Evolutionary conservation across 768 basidiomycete species (phyloP).

Genomic region (Mycena alexandri): DNA sequence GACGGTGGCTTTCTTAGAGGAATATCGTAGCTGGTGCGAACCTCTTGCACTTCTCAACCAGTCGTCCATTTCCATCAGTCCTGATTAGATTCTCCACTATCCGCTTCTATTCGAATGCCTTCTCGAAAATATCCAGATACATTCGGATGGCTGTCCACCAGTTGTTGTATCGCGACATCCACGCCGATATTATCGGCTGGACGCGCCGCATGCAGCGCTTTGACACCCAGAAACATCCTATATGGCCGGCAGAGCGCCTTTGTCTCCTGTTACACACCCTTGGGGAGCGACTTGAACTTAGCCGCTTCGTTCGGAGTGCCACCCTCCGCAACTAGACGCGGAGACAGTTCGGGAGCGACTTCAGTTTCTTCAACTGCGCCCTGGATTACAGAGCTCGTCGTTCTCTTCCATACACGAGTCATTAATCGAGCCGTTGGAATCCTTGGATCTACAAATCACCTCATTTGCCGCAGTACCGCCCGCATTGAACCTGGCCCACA

Average conservation of each 20-base stretch:
- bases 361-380: constrained; percentile 14
- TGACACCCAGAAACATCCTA: constrained; percentile 41
- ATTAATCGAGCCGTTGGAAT: constrained; percentile 16
- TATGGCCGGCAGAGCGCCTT: constrained; percentile 44
- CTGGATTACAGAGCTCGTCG: constrained; percentile 25
- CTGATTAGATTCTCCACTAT: constrained; percentile 37
- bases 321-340: background rate
- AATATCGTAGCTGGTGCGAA: constrained; percentile 24
- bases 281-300: constrained; percentile 41
- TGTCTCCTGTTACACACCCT: constrained; percentile 44
- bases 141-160: constrained; percentile 42
- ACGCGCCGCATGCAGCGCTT: constrained; percentile 30
- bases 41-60: constrained; percentile 30
- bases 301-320: constrained; percentile 29
- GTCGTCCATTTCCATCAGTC: constrained; percentile 7
- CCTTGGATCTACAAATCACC: constrained; percentile 18
- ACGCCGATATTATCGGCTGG: constrained; percentile 45
- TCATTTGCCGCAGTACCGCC: constrained; percentile 26
- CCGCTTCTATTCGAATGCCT: constrained; percentile 44
- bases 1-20: constrained; percentile 31
- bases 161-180: constrained; percentile 46
- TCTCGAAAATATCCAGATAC: constrained; percentile 41
- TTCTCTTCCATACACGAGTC: constrained; percentile 16
- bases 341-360: background rate
- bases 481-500: constrained; percentile 7